These are phyloP conservation scores for Calonectria leucothoes DNA, from an alignment of 2,329 filamentous ascomycete genomes.

Conservation along the genomic window DNA sequence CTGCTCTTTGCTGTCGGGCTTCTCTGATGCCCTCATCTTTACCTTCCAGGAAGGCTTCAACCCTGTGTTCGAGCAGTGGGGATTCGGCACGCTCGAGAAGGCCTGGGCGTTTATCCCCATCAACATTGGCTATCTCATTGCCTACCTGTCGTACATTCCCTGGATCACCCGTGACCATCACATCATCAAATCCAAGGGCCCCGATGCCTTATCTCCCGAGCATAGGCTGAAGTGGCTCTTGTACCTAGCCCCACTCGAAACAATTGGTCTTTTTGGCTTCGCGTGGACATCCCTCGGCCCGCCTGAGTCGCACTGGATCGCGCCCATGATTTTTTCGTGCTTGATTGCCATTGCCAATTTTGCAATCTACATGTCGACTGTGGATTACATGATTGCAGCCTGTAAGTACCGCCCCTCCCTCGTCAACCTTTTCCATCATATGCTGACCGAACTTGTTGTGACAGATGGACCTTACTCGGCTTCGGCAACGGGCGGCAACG, in stretches of 20 bases:
- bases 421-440: no score
- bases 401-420: neutral
- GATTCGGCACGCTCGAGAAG: neutral
- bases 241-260: neutral
- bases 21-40: neutral
- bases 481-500: neutral
- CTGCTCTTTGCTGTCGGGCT: slow-evolving; percentile 62
- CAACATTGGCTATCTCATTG: neutral
- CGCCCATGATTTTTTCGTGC: neutral
- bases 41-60: neutral
- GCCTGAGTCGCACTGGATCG: neutral
- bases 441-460: neutral
- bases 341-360: neutral
- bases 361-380: neutral
- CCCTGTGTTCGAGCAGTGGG: neutral
- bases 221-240: neutral
- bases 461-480: neutral
- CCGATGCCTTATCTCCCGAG: neutral
- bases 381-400: neutral
- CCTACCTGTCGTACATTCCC: neutral
- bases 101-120: neutral
- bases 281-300: neutral
- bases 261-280: neutral
- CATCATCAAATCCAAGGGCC: neutral
- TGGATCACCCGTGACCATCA: neutral